Percentiles rank a stretch among this genome's conserved stretches.
Conservation (phyloP, 441 rosid species). For the Erodium texanum region DNA sequence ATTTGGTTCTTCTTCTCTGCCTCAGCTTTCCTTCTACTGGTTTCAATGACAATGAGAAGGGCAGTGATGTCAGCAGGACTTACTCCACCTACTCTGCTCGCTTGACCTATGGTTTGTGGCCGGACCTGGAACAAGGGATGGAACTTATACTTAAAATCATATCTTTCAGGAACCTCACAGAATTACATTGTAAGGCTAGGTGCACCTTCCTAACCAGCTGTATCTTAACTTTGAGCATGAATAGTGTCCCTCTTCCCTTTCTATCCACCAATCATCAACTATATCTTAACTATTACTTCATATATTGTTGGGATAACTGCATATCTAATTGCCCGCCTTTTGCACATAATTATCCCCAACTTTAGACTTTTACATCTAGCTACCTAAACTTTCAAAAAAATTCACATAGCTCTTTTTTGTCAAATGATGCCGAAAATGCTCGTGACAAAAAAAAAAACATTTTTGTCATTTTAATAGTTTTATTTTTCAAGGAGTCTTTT, state of each 20-base stretch:
- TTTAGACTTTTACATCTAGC: too few relatives aligned
- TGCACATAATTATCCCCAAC: too few relatives aligned
- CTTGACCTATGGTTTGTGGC: constrained; percentile 88
- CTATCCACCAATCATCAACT: not conserved
- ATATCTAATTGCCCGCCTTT: too few relatives aligned
- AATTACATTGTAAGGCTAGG: not conserved
- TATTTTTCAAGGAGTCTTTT: too few relatives aligned
- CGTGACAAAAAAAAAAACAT: too few relatives aligned
- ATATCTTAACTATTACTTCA: not conserved
- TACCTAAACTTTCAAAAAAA: too few relatives aligned
- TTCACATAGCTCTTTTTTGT: too few relatives aligned
- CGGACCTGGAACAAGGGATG: constrained; percentile 43
- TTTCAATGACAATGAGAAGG: constrained; percentile 70
- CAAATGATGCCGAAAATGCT: too few relatives aligned
- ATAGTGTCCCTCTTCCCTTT: not conserved
- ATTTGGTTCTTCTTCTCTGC: constrained; percentile 48
- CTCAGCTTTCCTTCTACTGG: constrained; percentile 53
- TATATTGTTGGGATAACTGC: too few relatives aligned
- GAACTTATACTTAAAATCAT: not conserved
- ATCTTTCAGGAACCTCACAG: not conserved
- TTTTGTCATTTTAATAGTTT: too few relatives aligned
- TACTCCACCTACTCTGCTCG: constrained; percentile 92
- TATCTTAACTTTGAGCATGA: too few relatives aligned
- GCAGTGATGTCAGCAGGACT: constrained; percentile 94
- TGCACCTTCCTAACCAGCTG: not conserved